These are phyloP conservation scores for Rhododendron simsii DNA, from an alignment of 148 eudicot species.

Conservation along the genomic window DNA sequence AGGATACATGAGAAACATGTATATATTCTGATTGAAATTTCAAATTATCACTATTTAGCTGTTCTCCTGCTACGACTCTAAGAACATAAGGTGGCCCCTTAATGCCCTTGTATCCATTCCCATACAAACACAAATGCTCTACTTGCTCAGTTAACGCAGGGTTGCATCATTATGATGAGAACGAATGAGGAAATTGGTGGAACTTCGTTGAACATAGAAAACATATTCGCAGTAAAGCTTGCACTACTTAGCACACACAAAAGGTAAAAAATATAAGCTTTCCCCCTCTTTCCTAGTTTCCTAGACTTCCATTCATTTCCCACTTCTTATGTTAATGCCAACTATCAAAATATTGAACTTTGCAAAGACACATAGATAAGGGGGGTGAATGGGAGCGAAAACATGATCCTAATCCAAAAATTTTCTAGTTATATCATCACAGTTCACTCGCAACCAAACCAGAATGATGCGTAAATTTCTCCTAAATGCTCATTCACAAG, in stretches of 20 bases:
- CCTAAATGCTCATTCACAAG: not conserved
- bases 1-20: not conserved
- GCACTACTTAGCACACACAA: not conserved
- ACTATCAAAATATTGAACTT: not conserved
- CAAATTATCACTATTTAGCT: not conserved
- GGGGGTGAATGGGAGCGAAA: not conserved
- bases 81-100: not conserved
- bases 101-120: not conserved
- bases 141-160: not conserved
- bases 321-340: not conserved
- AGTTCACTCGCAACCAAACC: not conserved
- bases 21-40: not conserved
- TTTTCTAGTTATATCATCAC: not conserved
- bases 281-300: not conserved
- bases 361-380: not conserved
- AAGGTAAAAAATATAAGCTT: not conserved
- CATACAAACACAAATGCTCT: not conserved
- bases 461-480: not conserved
- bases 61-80: not conserved
- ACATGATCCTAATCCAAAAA: not conserved
- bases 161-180: not conserved
- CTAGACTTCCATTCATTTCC: not conserved
- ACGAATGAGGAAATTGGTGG: not conserved
- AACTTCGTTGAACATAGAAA: not conserved
- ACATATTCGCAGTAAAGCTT: not conserved